Conservation (phyloP, 192 early-diverging fungal species). For the Coemansia sp. region DNA sequence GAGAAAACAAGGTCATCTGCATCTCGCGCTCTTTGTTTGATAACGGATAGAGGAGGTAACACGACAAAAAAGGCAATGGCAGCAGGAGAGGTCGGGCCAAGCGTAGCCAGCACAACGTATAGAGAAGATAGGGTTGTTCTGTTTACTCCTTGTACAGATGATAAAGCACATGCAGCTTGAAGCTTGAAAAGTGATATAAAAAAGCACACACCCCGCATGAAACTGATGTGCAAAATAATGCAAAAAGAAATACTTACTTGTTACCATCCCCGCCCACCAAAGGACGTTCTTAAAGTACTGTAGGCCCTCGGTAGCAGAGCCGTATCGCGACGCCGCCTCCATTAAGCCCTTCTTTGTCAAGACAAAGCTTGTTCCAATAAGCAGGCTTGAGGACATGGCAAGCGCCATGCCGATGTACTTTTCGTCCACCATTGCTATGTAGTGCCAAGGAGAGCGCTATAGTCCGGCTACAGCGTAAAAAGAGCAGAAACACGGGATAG, state of each 20-base stretch:
- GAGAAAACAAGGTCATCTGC: background rate
- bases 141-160: background rate
- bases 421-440: slow-evolving; percentile 59
- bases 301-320: slow-evolving; percentile 70
- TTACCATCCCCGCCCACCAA: slow-evolving; percentile 88
- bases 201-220: background rate
- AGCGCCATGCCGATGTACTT: slow-evolving; percentile 87
- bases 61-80: background rate
- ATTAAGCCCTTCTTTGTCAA: slow-evolving; percentile 93
- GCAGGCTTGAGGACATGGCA: slow-evolving; percentile 81
- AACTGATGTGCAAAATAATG: background rate
- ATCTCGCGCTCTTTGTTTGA: background rate
- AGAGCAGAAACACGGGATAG: background rate
- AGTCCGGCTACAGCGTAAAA: slow-evolving; percentile 6
- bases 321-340: slow-evolving; percentile 68
- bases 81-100: background rate
- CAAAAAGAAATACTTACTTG: slow-evolving; percentile 40
- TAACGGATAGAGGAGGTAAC: background rate
- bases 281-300: slow-evolving; percentile 82
- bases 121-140: background rate
- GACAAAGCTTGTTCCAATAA: slow-evolving; percentile 91
- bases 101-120: background rate
- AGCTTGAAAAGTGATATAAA: background rate
- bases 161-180: background rate
- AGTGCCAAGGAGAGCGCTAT: background rate